A percentile compares a stretch with the other conserved stretches of the same genome.
Evolutionary conservation across 345 rosid genomes (phyloP).

Genomic region (Cardamine occulta): DNA sequence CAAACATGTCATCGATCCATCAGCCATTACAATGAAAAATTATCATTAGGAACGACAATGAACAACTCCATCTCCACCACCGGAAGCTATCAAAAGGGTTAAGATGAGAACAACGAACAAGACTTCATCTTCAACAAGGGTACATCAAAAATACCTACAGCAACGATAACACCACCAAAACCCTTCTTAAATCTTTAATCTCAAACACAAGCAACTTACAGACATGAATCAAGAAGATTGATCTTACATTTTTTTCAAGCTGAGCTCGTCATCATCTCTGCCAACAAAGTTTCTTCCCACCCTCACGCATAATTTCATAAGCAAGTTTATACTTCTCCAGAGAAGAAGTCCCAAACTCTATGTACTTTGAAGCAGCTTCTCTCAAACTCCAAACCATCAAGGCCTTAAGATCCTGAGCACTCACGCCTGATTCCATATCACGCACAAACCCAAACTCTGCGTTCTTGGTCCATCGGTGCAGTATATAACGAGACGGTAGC

Average conservation of each 20-base stretch:
- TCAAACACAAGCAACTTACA: conserved; percentile 1
- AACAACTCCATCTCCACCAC: conserved; percentile 19
- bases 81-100: conserved; percentile 24
- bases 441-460: conserved; percentile 70
- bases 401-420: conserved; percentile 64
- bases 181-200: neutral
- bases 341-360: conserved; percentile 72
- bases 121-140: conserved; percentile 26
- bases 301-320: conserved; percentile 80
- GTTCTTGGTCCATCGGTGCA: conserved; percentile 86
- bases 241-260: conserved; percentile 32
- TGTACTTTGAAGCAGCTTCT: conserved; percentile 77
- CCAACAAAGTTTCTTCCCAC: conserved; percentile 78
- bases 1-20: conserved; percentile 30
- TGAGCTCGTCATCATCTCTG: conserved; percentile 46
- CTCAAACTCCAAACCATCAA: conserved; percentile 90
- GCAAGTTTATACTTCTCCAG: conserved; percentile 81
- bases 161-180: neutral
- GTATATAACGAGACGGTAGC: conserved; percentile 69
- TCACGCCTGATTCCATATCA: conserved; percentile 61
- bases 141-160: conserved; percentile 26
- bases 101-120: conserved; percentile 6
- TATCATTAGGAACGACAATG: conserved; percentile 10
- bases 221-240: conserved; percentile 6
- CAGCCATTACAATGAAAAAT: conserved; percentile 23